phyloP scores from a whole-genome alignment of 352 stramenopile species.

The Globisporangium radiosum region DNA sequence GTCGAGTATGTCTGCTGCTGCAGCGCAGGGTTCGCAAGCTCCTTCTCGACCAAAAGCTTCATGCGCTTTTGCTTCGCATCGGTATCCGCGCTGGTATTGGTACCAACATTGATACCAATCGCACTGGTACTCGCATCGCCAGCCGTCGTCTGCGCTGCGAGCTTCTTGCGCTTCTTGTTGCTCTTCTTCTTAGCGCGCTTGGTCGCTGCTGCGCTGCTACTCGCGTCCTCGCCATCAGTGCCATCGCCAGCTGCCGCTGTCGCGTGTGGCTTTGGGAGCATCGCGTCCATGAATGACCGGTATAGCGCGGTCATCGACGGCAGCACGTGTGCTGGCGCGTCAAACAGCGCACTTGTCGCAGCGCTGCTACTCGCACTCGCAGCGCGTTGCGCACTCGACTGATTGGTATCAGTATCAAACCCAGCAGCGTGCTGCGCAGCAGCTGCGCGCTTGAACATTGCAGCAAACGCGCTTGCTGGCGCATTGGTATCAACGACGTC shows the following conservation, averaged over 20 bases:
- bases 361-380: constrained; percentile 9
- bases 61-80: constrained; percentile 48
- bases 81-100: background rate
- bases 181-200: constrained; percentile 36
- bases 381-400: constrained; percentile 10
- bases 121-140: too few relatives aligned
- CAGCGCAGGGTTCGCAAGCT: constrained; percentile 43
- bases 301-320: constrained; percentile 81
- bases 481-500: constrained; percentile 23
- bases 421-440: constrained; percentile 5
- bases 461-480: constrained; percentile 34
- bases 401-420: constrained; percentile 9
- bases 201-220: constrained; percentile 3
- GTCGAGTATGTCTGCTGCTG: constrained; percentile 70
- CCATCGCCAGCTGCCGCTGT: constrained; percentile 10
- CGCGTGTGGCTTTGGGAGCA: constrained; percentile 59
- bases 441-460: constrained; percentile 30
- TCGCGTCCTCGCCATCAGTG: constrained; percentile 1
- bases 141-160: constrained; percentile 15
- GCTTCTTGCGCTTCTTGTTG: constrained; percentile 63
- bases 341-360: constrained; percentile 39
- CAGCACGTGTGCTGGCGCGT: constrained; percentile 74
- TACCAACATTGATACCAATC: too few relatives aligned
- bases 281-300: constrained; percentile 83
- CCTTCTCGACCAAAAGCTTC: constrained; percentile 62